phyloP scores from a whole-genome alignment of 108 stramenopile species.

The Cyclotella baltica region DNA sequence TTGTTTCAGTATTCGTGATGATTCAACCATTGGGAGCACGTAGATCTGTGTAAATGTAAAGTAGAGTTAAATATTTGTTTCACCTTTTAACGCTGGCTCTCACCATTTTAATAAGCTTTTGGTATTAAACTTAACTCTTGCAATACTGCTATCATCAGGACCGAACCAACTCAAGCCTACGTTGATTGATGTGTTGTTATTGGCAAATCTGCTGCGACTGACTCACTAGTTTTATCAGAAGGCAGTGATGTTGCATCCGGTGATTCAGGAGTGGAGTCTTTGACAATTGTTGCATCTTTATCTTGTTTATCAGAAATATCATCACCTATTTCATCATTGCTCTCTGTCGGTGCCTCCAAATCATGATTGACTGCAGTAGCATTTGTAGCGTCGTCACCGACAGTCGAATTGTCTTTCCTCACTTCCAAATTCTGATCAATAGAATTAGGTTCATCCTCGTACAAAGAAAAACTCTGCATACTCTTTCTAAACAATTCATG shows the following conservation, averaged over 20 bases:
- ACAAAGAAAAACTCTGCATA: constrained; percentile 57
- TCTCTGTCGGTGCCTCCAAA: neutral
- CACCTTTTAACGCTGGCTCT: no score
- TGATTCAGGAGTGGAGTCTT: neutral
- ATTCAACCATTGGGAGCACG: no score
- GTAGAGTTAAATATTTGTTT: no score
- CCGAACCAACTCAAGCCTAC: neutral
- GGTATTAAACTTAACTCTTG: no score
- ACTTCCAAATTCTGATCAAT: neutral
- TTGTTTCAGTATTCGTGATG: no score
- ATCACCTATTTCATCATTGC: constrained; percentile 6
- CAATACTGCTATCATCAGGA: no score
- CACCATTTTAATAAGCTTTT: no score
- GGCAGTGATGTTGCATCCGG: neutral
- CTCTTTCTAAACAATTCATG: constrained; percentile 50
- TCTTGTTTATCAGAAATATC: neutral
- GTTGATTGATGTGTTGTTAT: neutral
- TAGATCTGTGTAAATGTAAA: no score
- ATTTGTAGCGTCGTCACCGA: neutral
- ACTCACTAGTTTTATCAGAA: neutral
- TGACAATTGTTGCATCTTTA: neutral
- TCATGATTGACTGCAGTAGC: neutral
- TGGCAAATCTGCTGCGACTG: neutral
- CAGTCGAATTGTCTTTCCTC: neutral
- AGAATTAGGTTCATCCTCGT: constrained; percentile 30